Evolutionary conservation across 2,329 filamentous ascomycete species (phyloP).

Genomic region (Sporothrix brasiliensis): DNA sequence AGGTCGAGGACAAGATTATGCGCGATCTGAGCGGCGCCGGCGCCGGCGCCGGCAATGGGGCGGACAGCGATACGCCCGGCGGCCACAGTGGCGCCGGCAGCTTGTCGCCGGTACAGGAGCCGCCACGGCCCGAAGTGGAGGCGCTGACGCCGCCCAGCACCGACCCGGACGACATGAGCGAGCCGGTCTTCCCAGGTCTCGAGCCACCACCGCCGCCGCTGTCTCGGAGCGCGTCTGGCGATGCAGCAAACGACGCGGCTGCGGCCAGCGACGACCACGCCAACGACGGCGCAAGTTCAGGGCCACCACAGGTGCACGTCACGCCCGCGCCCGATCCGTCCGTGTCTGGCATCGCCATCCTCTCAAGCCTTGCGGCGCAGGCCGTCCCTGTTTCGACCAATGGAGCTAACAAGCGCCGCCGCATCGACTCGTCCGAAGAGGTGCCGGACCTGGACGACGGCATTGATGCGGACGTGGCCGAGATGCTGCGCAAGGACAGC

Average conservation of each 20-base stretch:
- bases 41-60: conserved; percentile 49
- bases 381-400: conserved; percentile 55
- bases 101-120: conserved; percentile 58
- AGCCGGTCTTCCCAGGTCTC: neutral
- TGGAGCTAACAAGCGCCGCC: conserved; percentile 60
- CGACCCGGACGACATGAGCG: conserved; percentile 20
- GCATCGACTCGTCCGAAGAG: conserved; percentile 55
- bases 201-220: neutral
- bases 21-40: conserved; percentile 67
- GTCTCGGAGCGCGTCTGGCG: neutral
- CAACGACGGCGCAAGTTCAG: conserved; percentile 33
- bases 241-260: neutral
- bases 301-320: neutral
- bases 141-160: conserved; percentile 43
- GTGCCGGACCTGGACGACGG: conserved; percentile 60
- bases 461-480: conserved; percentile 60
- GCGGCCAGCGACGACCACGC: no score
- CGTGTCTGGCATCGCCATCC: conserved; percentile 47
- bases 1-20: conserved; percentile 91
- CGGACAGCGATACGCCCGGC: conserved; percentile 44
- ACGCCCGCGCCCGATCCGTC: conserved; percentile 34
- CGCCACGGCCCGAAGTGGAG: conserved; percentile 78
- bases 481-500: conserved; percentile 51
- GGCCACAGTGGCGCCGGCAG: conserved; percentile 50
- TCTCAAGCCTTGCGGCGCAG: conserved; percentile 48